These are phyloP conservation scores for Arthrobotrys pseudoclavata DNA, from an alignment of 2,329 filamentous ascomycete genomes.

Conservation along the genomic window DNA sequence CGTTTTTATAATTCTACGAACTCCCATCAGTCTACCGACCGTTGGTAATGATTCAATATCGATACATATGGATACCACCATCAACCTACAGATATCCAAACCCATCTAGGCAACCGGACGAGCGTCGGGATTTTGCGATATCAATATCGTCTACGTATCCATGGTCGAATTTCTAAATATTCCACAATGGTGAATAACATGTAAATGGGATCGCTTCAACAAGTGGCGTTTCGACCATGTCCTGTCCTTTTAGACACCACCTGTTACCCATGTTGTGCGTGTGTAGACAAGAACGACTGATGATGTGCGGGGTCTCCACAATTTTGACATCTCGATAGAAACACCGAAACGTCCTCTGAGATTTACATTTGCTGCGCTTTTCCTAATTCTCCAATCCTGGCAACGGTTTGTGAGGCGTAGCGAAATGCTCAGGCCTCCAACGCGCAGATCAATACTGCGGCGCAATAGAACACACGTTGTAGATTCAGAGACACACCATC, in stretches of 20 bases:
- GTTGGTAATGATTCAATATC: too few species aligned
- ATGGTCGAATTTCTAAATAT: background rate
- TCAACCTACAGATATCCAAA: too few species aligned
- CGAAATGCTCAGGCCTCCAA: conserved; percentile 15
- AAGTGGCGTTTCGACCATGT: background rate
- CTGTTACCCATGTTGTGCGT: background rate
- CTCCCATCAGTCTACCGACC: background rate
- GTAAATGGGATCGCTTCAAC: too few species aligned
- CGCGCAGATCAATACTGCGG: background rate
- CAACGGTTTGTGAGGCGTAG: conserved; percentile 6
- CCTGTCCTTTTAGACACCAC: conserved; percentile 4
- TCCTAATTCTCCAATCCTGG: conserved; percentile 2
- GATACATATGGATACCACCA: background rate
- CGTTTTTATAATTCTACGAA: background rate
- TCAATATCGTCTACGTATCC: conserved; percentile 8
- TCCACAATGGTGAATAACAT: background rate
- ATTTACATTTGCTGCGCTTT: background rate
- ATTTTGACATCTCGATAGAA: conserved; percentile 30
- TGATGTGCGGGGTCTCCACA: conserved; percentile 16
- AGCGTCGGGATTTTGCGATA: conserved; percentile 6
- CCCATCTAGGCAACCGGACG: conserved; percentile 7
- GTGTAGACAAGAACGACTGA: background rate
- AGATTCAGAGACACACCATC: background rate
- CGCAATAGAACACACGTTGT: background rate
- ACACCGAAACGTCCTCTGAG: conserved; percentile 1